Base-by-base conservation (phyloP, 306 rosid species). In the Cyamopsis tetragonoloba region DNA sequence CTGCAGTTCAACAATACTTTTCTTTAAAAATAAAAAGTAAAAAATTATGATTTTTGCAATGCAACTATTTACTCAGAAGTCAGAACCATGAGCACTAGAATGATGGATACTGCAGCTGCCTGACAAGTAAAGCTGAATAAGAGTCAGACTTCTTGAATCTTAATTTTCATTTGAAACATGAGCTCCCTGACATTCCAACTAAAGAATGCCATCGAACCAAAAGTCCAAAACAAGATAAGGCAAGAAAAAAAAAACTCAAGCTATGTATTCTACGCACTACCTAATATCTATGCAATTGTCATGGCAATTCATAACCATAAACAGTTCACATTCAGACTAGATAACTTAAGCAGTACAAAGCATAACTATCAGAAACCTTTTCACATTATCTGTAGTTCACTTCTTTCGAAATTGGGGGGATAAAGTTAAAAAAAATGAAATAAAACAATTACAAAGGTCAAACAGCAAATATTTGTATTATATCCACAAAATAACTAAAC, bases 51-150 rank as follows among this genome's bases (percentile, higher is more conserved):
- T 13, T 14, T 53, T 6, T 34, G 34, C 51, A 66, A 56, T 44
- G 24, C 60, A 56, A 41, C 62, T 65, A 66, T 56, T 30, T 46
- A 13, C 62, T 44, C 19, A 66, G 34, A 57, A 13, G 54, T 44
- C 19, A 66, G 34, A 57, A 48, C 30, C 23, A 38, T 19, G 55
- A 58, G 59, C 9, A 57, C 18, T 34, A 26, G 7, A 56, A 66
- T 23, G 35, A 65, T 27, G 69, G 44, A 65, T 9, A 38, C 39
- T 7, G 15, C 19, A 44, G n/a, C 8, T 15, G 27, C 64, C 41
- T n/a, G 11, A 48, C 31, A 68, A 59, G 3, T 4, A 28, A 76
- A 15, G 71, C 76, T 23, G 49, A 62, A 53, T 44, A 57, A 12
- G 38, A 4, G 46, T 24, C 30, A 42, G 44, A 43, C 28, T 46